Percentiles rank a stretch among this genome's conserved stretches.
phyloP scores from a whole-genome alignment of 1,139 yeast species.

The Arxiozyma telluris region DNA sequence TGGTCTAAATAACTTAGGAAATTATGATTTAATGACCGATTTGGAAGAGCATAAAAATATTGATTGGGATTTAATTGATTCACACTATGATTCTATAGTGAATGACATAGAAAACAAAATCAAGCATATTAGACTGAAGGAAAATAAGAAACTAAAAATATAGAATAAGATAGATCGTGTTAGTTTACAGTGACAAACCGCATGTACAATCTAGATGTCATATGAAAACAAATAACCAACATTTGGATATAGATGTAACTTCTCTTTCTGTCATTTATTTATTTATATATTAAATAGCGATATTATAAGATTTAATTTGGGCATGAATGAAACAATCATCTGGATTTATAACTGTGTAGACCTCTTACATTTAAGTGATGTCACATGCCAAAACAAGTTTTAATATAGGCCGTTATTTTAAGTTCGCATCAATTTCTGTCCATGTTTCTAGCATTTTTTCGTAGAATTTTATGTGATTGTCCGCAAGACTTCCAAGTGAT shows the following conservation, averaged over 20 bases:
- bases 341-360: too few relatives aligned
- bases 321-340: background rate
- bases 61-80: conserved; percentile 27
- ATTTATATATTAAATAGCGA: background rate
- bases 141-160: conserved; percentile 1
- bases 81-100: conserved; percentile 18
- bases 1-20: conserved; percentile 36
- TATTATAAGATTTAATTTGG: too few relatives aligned
- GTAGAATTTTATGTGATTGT: conserved; percentile 69
- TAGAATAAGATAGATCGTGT: background rate
- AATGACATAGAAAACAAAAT: conserved; percentile 8
- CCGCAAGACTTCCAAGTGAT: conserved; percentile 62
- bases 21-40: conserved; percentile 29
- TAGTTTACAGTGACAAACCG: background rate
- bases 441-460: conserved; percentile 63
- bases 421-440: conserved; percentile 45
- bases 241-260: background rate
- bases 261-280: background rate
- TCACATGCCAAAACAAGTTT: too few relatives aligned
- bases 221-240: background rate
- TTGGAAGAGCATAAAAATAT: conserved; percentile 15
- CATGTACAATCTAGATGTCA: background rate
- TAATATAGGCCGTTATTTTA: background rate
- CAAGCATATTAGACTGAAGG: conserved; percentile 2
- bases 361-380: too few relatives aligned